phyloP scores from a whole-genome alignment of 2,329 filamentous ascomycete species.

The Chaetomium sp. region DNA sequence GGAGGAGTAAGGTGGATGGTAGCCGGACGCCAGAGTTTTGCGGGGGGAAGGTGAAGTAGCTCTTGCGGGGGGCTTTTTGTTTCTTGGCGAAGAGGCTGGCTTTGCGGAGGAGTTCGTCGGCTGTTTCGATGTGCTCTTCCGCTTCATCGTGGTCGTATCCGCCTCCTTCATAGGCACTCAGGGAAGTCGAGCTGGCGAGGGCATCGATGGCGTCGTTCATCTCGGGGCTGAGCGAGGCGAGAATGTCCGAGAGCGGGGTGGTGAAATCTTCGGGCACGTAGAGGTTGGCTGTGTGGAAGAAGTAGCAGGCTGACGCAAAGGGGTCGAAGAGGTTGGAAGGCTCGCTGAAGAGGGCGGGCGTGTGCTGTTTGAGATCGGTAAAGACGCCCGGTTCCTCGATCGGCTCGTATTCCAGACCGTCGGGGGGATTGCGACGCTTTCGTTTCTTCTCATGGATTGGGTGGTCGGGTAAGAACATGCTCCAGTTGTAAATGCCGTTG shows the following conservation, averaged over 20 bases:
- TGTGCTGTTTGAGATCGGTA: constrained; percentile 31
- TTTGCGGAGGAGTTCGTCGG: constrained; percentile 1
- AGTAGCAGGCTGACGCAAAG: constrained; percentile 52
- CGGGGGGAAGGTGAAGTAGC: constrained; percentile 44
- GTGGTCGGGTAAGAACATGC: constrained; percentile 50
- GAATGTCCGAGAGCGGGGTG: constrained; percentile 2
- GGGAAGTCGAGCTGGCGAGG: constrained; percentile 1
- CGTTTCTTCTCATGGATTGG: constrained; percentile 31
- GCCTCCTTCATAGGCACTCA: not conserved
- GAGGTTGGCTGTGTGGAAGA: constrained; percentile 50
- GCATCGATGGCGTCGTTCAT: constrained; percentile 14
- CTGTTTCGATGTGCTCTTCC: constrained; percentile 7
- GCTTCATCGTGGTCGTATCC: not conserved
- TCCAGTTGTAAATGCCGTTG: constrained; percentile 61
- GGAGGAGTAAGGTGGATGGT: constrained; percentile 43
- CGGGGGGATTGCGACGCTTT: not conserved
- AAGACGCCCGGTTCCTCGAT: constrained; percentile 32
- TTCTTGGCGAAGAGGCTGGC: constrained; percentile 2
- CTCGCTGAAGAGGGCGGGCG: constrained; percentile 39
- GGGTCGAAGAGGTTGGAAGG: constrained; percentile 51
- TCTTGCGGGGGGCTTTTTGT: constrained; percentile 30
- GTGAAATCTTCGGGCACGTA: constrained; percentile 40
- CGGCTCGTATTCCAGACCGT: constrained; percentile 13
- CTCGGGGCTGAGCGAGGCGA: not conserved
- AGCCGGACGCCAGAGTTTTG: constrained; percentile 41